phyloP scores from a whole-genome alignment of 2,329 filamentous ascomycete species.

The Pyricularia sp. region DNA sequence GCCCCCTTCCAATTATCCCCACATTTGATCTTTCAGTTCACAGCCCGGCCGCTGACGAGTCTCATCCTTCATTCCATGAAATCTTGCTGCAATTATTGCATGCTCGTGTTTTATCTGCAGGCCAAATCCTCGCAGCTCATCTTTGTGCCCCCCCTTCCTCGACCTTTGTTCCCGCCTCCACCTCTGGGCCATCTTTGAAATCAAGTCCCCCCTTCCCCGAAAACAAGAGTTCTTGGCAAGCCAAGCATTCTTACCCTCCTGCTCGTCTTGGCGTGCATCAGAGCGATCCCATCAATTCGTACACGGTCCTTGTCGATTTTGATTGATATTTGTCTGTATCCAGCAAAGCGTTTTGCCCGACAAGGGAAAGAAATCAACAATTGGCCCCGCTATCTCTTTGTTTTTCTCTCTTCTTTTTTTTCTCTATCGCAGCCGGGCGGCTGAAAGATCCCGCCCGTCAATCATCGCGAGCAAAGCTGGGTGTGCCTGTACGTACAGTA shows the following conservation, averaged over 20 bases:
- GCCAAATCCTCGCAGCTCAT: not conserved
- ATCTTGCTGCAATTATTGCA: not conserved
- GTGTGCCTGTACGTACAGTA: too few relatives aligned
- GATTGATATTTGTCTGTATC: not conserved
- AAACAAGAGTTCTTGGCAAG: conserved; percentile 6
- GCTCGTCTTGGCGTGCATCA: conserved; percentile 5
- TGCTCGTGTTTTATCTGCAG: not conserved
- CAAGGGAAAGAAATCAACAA: not conserved
- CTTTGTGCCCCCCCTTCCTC: not conserved
- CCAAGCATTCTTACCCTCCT: conserved; percentile 4
- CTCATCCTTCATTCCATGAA: not conserved
- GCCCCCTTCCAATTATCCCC: not conserved
- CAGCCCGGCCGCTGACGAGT: not conserved
- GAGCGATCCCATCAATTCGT: conserved; percentile 3
- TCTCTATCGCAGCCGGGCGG: not conserved
- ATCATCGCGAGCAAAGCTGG: not conserved
- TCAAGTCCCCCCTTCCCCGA: conserved; percentile 4
- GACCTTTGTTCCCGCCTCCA: not conserved
- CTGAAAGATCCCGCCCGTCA: not conserved
- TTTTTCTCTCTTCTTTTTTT: not conserved
- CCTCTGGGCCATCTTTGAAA: not conserved
- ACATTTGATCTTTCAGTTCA: not conserved
- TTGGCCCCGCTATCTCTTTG: not conserved
- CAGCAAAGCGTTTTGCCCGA: not conserved
- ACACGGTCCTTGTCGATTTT: not conserved